Base-by-base conservation (phyloP, 2,329 filamentous ascomycete species). In the Aspergillus udagawae region DNA sequence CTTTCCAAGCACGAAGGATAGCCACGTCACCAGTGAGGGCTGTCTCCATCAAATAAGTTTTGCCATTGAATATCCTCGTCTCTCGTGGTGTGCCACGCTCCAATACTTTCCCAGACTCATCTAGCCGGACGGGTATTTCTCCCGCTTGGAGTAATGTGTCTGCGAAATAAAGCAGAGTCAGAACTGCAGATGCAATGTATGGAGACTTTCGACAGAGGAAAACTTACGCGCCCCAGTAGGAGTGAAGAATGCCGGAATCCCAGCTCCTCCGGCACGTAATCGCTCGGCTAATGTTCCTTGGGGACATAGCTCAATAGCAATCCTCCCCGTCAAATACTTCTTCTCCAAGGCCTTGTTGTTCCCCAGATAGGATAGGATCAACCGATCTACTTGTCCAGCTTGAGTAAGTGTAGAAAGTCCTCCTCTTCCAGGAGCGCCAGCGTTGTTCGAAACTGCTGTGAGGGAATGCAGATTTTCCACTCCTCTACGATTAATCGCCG, bases 391-490 rank as follows among this genome's bases (percentile, higher is more conserved):
- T 66, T 91, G 89, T 12, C 88, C 88, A 0, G 85, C 83, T 54
- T 85, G 82, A 0, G 88, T 83, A 29, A 92, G 80, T 8, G 85
- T 82, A 1, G 88, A 85, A 17, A 93, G 77, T 1, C 90, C 90
- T 4, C 86, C 83, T 52, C 82, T 84, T 28, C 86, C 84, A 42
- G 88, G 85, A 29, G 86, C 80, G 27, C 90, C 90, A 7, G 89
- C 89, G 69, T 93, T 93, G 70, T 93, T 93, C 52, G 89, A 92
- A 1, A 92, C 87, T 21, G 88, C 89, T 0, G 88, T 91, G 29
- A 93, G 79, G 1, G 84, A 76, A 49, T 76, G 79, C 48, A 82
- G 70, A 52, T 73, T 79, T 4, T 86, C 82, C 4, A 79, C 76
- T 5, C 85, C 85, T 66, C 85, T 76, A 20, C 79, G 78, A 55